phyloP scores from a whole-genome alignment of 2,329 filamentous ascomycete genomes.

The Albophoma yamanashiensis region DNA sequence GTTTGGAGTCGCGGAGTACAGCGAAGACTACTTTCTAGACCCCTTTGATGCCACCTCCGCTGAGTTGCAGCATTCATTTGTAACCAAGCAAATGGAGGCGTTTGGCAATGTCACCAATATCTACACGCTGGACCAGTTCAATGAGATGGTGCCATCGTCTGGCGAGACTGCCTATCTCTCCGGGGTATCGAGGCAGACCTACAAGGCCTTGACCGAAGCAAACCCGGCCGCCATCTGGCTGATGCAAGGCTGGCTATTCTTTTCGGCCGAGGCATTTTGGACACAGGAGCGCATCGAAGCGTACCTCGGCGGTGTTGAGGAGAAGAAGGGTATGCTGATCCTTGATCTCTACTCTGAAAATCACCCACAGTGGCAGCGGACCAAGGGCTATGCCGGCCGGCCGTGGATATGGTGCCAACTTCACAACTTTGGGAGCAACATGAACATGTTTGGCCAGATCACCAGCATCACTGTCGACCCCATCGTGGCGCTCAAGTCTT shows the following conservation, averaged over 20 bases:
- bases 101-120: conserved; percentile 37
- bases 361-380: conserved; percentile 38
- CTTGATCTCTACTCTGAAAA: conserved; percentile 40
- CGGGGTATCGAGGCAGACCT: conserved; percentile 22
- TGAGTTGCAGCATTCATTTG: conserved; percentile 31
- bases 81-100: conserved; percentile 30
- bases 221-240: conserved; percentile 39
- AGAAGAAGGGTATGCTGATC: conserved; percentile 34
- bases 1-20: conserved; percentile 23
- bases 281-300: conserved; percentile 33
- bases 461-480: conserved; percentile 35
- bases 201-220: conserved; percentile 33
- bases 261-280: conserved; percentile 30
- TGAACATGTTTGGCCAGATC: conserved; percentile 39
- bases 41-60: conserved; percentile 32
- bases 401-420: conserved; percentile 44
- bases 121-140: conserved; percentile 42
- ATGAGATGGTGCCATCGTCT: conserved; percentile 37
- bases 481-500: conserved; percentile 29
- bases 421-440: conserved; percentile 38
- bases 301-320: conserved; percentile 33
- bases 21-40: conserved; percentile 35
- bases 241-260: conserved; percentile 42
- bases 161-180: conserved; percentile 30
- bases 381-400: conserved; percentile 37